Percentiles rank a stretch among this genome's conserved stretches.
Conservation (phyloP, 2,329 filamentous ascomycete species). For the Aspergillus ochraceoroseus region DNA sequence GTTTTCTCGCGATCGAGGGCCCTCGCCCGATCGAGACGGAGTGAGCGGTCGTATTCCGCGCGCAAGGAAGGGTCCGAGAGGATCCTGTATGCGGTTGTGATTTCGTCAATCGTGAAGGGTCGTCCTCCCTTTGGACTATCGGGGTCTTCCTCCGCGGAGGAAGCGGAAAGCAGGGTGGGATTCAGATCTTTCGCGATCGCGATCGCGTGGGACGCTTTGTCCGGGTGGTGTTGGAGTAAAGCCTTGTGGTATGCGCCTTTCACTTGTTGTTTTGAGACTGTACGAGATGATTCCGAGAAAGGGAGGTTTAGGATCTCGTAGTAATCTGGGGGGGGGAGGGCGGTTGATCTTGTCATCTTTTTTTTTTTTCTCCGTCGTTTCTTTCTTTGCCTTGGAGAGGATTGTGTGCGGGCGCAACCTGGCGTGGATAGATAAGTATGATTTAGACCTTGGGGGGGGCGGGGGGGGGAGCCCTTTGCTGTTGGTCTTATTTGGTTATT, state of each 20-base stretch:
- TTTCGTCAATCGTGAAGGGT: constrained; percentile 51
- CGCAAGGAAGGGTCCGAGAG: constrained; percentile 45
- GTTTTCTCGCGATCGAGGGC: constrained; percentile 26
- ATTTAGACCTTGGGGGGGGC: too few species aligned
- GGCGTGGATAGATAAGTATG: too few species aligned
- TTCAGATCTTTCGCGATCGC: constrained; percentile 12
- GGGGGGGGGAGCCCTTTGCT: too few species aligned
- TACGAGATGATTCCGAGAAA: constrained; percentile 22
- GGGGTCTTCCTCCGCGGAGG: neutral
- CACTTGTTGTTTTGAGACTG: constrained; percentile 42
- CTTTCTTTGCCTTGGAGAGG: neutral
- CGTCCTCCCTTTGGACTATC: neutral
- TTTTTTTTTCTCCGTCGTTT: constrained; percentile 2
- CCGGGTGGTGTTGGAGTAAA: constrained; percentile 56
- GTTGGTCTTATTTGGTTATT: too few species aligned
- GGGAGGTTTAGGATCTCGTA: constrained; percentile 43
- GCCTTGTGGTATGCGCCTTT: constrained; percentile 55
- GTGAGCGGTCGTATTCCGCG: constrained; percentile 47
- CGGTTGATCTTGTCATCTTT: constrained; percentile 19
- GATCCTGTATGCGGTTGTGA: constrained; percentile 55
- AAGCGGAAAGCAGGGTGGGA: neutral
- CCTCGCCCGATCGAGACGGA: constrained; percentile 36
- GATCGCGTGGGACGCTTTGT: constrained; percentile 43
- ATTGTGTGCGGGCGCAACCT: too few species aligned
- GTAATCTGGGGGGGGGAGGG: constrained; percentile 22